phyloP scores from a whole-genome alignment of 2,329 filamentous ascomycete genomes.

The Dissoconium aciculare region DNA sequence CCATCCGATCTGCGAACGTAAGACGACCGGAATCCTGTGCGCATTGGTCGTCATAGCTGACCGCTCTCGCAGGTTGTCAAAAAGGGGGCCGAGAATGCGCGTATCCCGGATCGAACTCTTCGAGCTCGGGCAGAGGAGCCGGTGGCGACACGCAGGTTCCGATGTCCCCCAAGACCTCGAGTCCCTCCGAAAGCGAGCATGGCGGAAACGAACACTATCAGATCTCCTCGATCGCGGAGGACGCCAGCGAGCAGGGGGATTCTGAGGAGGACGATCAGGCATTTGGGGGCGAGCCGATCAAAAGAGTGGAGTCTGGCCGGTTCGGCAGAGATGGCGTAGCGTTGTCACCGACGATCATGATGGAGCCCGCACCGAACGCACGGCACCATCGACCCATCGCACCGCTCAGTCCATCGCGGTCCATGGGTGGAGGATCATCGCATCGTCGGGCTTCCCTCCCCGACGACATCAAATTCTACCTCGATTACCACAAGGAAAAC shows the following conservation, averaged over 20 bases:
- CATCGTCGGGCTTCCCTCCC: conserved; percentile 20
- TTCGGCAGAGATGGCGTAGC: too few species aligned
- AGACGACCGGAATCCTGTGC: too few species aligned
- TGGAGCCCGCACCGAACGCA: too few species aligned
- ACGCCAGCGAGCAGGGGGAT: conserved; percentile 33
- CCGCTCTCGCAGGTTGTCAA: conserved; percentile 52
- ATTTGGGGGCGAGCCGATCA: too few species aligned
- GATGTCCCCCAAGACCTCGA: conserved; percentile 32
- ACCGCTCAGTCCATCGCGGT: too few species aligned
- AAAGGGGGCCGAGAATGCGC: conserved; percentile 84
- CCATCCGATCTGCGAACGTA: conserved; percentile 68
- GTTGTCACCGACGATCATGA: too few species aligned
- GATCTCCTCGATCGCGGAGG: conserved; percentile 30
- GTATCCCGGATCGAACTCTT: conserved; percentile 54
- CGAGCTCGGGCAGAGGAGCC: conserved; percentile 31
- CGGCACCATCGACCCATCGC: too few species aligned
- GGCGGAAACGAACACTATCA: conserved; percentile 28
- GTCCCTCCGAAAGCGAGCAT: conserved; percentile 37
- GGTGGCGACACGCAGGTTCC: too few species aligned
- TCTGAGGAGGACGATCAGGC: conserved; percentile 15
- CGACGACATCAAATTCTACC: conserved; percentile 59
- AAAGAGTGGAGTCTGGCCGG: too few species aligned
- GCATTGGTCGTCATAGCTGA: too few species aligned
- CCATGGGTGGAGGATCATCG: too few species aligned
- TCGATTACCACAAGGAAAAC: conserved; percentile 63